Evolutionary conservation across 208 protist species (phyloP).

Genomic region (Angomonas ambiguus): DNA sequence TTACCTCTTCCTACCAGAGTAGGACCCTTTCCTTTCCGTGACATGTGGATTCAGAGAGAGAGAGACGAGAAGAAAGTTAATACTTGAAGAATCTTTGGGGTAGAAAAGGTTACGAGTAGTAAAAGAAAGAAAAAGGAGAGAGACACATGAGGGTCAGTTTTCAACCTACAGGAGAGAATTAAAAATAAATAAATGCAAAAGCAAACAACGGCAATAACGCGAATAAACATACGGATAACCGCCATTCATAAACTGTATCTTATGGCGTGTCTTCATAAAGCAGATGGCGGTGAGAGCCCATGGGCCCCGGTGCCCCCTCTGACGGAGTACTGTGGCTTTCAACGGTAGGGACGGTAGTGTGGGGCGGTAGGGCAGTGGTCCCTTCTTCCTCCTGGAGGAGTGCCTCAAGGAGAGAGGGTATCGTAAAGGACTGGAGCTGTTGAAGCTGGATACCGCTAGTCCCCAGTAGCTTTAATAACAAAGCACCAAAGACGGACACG

Average conservation of each 20-base stretch:
- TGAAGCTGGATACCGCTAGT: neutral
- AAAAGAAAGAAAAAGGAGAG: neutral
- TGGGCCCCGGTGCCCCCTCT: constrained; percentile 1
- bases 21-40: constrained; percentile 72
- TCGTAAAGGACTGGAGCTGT: neutral
- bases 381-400: neutral
- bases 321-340: neutral
- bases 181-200: neutral
- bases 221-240: too few species aligned
- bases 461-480: neutral
- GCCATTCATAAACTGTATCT: too few species aligned
- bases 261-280: constrained; percentile 29
- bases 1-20: constrained; percentile 64
- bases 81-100: neutral
- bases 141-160: too few species aligned
- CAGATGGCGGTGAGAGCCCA: constrained; percentile 23
- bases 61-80: constrained; percentile 1
- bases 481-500: neutral
- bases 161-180: too few species aligned
- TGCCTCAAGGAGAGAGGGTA: neutral
- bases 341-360: neutral
- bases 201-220: neutral
- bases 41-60: constrained; percentile 28
- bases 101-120: neutral
- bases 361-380: neutral